Conservation (phyloP, 192 early-diverging fungal species). For the Coemansia guatemalensis region DNA sequence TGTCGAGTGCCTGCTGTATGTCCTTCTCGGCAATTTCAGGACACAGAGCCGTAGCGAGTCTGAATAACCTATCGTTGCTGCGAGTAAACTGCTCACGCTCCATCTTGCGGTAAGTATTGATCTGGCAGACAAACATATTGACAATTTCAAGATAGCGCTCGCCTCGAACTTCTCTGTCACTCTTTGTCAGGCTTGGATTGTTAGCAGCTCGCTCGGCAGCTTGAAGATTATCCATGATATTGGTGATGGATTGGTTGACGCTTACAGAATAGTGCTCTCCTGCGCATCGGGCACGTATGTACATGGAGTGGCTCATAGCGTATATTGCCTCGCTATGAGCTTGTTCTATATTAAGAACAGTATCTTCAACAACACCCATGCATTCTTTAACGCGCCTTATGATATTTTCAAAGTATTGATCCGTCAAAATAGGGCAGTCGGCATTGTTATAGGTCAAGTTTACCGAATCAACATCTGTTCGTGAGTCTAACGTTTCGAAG, state of each 20-base stretch:
- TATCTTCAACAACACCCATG: constrained; percentile 15
- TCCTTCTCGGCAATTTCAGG: constrained; percentile 27
- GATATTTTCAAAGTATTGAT: constrained; percentile 13
- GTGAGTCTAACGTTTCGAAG: no score
- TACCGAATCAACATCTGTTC: no score
- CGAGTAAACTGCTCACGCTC: constrained; percentile 22
- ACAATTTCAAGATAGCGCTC: constrained; percentile 8
- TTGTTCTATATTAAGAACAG: constrained; percentile 23
- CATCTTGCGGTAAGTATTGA: constrained; percentile 29
- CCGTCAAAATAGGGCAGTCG: no score
- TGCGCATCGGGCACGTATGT: constrained; percentile 17
- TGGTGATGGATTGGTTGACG: constrained; percentile 12
- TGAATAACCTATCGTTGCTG: constrained; percentile 30
- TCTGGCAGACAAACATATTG: constrained; percentile 11
- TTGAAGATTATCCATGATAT: constrained; percentile 10
- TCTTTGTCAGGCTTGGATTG: constrained; percentile 12
- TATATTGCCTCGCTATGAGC: constrained; percentile 33
- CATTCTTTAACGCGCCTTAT: constrained; percentile 16
- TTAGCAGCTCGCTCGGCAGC: constrained; percentile 13
- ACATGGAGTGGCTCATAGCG: constrained; percentile 18
- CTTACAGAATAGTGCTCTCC: constrained; percentile 21
- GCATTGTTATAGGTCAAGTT: no score
- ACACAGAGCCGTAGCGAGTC: constrained; percentile 23
- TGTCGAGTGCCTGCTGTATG: constrained; percentile 22
- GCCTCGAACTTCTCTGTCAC: constrained; percentile 9